Conservation (phyloP, 768 basidiomycete genomes). For the Strobilomyces echinocephalus region DNA sequence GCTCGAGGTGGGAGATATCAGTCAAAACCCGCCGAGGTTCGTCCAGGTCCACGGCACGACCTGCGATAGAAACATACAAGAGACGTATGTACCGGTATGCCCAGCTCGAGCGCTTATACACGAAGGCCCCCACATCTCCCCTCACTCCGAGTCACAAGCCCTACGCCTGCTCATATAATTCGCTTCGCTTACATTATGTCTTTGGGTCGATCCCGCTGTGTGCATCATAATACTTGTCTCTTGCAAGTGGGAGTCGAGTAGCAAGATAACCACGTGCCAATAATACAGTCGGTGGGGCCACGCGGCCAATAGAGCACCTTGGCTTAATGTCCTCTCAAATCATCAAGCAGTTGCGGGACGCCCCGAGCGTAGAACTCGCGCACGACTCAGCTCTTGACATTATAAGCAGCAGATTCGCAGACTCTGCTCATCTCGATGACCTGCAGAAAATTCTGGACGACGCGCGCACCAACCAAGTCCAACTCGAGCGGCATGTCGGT, state of each 20-base stretch:
- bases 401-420: slow-evolving; percentile 45
- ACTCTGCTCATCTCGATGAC: slow-evolving; percentile 47
- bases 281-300: not conserved
- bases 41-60: too few relatives aligned
- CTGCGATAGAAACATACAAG: too few relatives aligned
- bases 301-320: not conserved
- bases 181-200: too few relatives aligned
- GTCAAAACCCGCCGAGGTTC: too few relatives aligned
- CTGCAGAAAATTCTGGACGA: slow-evolving; percentile 43
- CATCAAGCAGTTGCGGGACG: slow-evolving; percentile 46
- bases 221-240: too few relatives aligned
- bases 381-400: slow-evolving; percentile 30
- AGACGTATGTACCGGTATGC: too few relatives aligned
- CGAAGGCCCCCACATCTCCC: too few relatives aligned
- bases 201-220: too few relatives aligned
- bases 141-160: too few relatives aligned
- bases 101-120: too few relatives aligned
- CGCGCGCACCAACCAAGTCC: slow-evolving; percentile 37
- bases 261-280: slow-evolving; percentile 27
- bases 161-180: too few relatives aligned
- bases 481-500: slow-evolving; percentile 45
- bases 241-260: not conserved
- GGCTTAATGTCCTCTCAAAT: slow-evolving; percentile 37
- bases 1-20: too few relatives aligned
- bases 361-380: slow-evolving; percentile 42